Percentiles rank a stretch among this genome's conserved stretches.
Evolutionary conservation across 116 monocot genomes (phyloP).

Genomic region (Trichopus zeylanicus): DNA sequence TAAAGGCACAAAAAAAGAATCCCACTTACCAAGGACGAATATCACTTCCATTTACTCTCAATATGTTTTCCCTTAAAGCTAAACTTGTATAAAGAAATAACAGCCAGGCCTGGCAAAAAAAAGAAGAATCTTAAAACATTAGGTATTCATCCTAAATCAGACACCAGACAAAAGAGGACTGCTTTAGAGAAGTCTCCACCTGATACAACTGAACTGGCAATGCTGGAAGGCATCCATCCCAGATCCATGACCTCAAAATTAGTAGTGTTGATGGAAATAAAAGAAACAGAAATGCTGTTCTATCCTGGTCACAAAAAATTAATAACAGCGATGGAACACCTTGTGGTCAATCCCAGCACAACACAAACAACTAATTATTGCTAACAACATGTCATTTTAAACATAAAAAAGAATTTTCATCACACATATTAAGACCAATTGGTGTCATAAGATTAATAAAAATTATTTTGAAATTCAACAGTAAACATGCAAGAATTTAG

Average conservation of each 20-base stretch:
- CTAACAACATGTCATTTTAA: neutral
- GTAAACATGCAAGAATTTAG: too few relatives aligned
- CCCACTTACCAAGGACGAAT: constrained; percentile 41
- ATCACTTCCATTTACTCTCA: constrained; percentile 60
- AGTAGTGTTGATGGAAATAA: constrained; percentile 54
- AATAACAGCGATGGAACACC: neutral
- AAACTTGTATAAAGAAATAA: constrained; percentile 62
- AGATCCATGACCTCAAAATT: constrained; percentile 45
- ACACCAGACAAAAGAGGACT: neutral
- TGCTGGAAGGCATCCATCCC: constrained; percentile 71
- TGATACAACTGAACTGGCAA: constrained; percentile 73
- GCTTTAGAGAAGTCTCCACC: constrained; percentile 18
- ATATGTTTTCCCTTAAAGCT: constrained; percentile 53
- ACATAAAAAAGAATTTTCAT: too few relatives aligned
- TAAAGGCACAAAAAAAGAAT: neutral
- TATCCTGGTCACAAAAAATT: constrained; percentile 40
- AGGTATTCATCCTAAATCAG: neutral
- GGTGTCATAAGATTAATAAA: too few relatives aligned
- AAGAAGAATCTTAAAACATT: neutral
- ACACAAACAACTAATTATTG: neutral
- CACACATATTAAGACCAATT: neutral
- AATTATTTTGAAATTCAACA: too few relatives aligned
- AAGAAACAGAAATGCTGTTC: constrained; percentile 69
- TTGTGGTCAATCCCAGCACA: neutral
- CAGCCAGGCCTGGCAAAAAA: constrained; percentile 54